Evolutionary conservation across 2,329 filamentous ascomycete species (phyloP), one percentile per base, ranked within the genome.

Genomic region (Ophiostoma quercus): DNA sequence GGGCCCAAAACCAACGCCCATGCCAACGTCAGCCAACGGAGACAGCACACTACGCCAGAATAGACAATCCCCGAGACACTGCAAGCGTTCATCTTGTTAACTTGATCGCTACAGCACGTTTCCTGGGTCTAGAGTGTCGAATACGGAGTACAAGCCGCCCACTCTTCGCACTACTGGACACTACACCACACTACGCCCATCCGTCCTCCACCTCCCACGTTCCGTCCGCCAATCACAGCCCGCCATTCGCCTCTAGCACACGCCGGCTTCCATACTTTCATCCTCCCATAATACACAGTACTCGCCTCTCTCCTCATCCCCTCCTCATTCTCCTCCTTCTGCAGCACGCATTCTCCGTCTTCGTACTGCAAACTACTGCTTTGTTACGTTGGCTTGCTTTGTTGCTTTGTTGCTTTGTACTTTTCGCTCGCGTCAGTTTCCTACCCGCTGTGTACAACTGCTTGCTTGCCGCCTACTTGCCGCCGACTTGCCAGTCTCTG

Each of bases 151-250:
- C 68, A 47, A 68, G 37, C 69, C 69, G 67, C 67, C 69, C 60
- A 68, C 57, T 47, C 16, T 60, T 68, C 63, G 65, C 43, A 47
- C 43, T 47, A 70, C 57, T 29, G 25, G 11, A 62, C 22, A 62
- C 51, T 57, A 57, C 51, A 9, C 51, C 11, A 57, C n/a, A 57
- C 51, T 57, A 57, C 69, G 32, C 67, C 67, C 69, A 68, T 29
- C 67, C 65, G 47, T 22, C 66, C 69, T 67, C 68, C 47, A 70
- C 54, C n/a, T 67, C 41, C 69, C 57, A 68, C 67, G 62, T 66
- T 47, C 37, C 37, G 25, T 22, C 69, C 32, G n/a, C 69, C 69
- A 70, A 70, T 70, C 67, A 39, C 62, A 70, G 16, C 60, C 3
- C 69, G 4, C 39, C 39, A 47, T 68, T 47, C 25, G 12, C 11